Conservation (phyloP, 768 basidiomycete genomes). For the Sarcomyxa edulis region DNA sequence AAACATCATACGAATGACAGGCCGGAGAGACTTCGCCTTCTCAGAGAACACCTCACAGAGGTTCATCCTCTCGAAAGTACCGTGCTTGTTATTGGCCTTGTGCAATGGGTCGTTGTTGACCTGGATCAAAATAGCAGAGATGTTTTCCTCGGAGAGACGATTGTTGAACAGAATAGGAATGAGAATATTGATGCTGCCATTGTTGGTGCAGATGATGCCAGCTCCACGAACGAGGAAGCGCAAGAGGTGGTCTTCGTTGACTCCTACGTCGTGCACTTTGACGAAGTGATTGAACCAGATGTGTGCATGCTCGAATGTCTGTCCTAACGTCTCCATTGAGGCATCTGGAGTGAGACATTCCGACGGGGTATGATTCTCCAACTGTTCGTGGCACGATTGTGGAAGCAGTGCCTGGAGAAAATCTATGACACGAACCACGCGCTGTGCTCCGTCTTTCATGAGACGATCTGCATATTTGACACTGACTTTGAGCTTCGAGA, state of each 20-base stretch:
- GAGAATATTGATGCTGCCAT: constrained; percentile 16
- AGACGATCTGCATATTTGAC: too few relatives aligned
- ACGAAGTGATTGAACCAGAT: constrained; percentile 27
- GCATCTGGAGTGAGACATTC: not conserved
- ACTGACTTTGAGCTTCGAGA: too few relatives aligned
- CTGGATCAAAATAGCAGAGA: constrained; percentile 17
- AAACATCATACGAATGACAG: constrained; percentile 19
- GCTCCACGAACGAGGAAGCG: constrained; percentile 17
- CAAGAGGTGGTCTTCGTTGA: constrained; percentile 16
- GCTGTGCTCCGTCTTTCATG: too few relatives aligned
- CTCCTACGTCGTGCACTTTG: constrained; percentile 19
- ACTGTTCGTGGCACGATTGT: too few relatives aligned
- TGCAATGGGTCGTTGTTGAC: constrained; percentile 14
- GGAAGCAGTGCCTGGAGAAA: too few relatives aligned
- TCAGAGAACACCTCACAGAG: too few relatives aligned
- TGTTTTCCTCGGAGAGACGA: constrained; percentile 8
- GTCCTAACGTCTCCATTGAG: constrained; percentile 1
- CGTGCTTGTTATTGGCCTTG: constrained; percentile 4
- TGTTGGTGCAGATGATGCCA: constrained; percentile 20
- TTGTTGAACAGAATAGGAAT: constrained; percentile 14
- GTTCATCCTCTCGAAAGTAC: constrained; percentile 19
- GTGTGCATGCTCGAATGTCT: constrained; percentile 12
- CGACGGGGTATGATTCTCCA: not conserved
- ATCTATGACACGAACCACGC: too few relatives aligned
- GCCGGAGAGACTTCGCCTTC: constrained; percentile 11